Evolutionary conservation across 305 asterid genomes (phyloP).

Genomic region (Rubia balearica): DNA sequence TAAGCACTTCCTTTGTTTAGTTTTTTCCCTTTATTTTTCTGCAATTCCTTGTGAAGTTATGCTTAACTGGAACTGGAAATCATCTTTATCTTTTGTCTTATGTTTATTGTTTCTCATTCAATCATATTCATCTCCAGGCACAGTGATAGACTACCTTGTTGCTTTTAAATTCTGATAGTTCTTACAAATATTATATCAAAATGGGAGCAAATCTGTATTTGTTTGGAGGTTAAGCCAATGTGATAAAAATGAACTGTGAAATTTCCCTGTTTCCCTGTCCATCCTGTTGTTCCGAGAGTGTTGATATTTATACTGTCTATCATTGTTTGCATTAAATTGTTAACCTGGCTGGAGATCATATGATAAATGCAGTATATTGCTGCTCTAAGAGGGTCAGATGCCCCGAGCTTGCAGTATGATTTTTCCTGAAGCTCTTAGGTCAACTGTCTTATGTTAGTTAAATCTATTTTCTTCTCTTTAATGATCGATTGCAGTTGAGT

Average conservation of each 20-base stretch:
- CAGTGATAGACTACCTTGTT: not conserved
- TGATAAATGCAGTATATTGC: too few relatives aligned
- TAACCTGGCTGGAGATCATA: too few relatives aligned
- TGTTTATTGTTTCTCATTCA: not conserved
- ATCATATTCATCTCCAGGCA: not conserved
- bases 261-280: not conserved
- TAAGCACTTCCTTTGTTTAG: slow-evolving; percentile 38
- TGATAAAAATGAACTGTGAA: not conserved
- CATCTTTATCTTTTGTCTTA: not conserved
- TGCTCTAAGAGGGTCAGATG: too few relatives aligned
- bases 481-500: too few relatives aligned
- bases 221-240: not conserved
- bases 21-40: slow-evolving; percentile 11
- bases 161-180: not conserved
- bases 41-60: not conserved
- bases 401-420: too few relatives aligned
- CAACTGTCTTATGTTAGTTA: too few relatives aligned
- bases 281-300: too few relatives aligned
- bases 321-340: too few relatives aligned
- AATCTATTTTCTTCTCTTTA: too few relatives aligned
- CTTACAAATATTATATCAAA: not conserved
- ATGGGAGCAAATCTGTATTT: not conserved
- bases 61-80: slow-evolving; percentile 5
- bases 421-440: too few relatives aligned
- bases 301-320: too few relatives aligned